Conservation (phyloP, 768 basidiomycete species). For the Tremella yokohamensis region DNA sequence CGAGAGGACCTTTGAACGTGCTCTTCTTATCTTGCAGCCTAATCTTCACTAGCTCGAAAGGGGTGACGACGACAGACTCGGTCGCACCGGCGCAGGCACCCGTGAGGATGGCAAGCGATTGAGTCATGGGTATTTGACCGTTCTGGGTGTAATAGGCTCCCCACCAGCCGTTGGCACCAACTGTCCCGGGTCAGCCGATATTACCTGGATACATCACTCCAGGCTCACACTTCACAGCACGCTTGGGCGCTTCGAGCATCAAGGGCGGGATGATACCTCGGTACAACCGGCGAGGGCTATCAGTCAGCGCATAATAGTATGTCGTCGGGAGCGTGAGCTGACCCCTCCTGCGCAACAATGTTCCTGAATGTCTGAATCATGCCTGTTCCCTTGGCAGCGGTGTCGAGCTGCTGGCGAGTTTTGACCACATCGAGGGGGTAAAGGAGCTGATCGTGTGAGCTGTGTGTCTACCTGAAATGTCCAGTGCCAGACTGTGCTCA, state of each 20-base stretch:
- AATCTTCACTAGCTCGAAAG: conserved; percentile 69
- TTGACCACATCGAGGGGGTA: conserved; percentile 83
- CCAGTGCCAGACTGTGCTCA: neutral
- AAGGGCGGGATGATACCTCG: conserved; percentile 94
- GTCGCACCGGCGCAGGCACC: conserved; percentile 94
- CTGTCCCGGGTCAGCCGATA: conserved; percentile 15
- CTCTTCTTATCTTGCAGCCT: conserved; percentile 90
- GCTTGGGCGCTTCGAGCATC: conserved; percentile 93
- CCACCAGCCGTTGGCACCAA: conserved; percentile 68
- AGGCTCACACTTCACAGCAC: conserved; percentile 73
- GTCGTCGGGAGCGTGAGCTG: conserved; percentile 18
- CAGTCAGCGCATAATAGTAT: conserved; percentile 1
- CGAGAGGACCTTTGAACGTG: conserved; percentile 84
- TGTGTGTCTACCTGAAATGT: neutral
- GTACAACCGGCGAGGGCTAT: conserved; percentile 61
- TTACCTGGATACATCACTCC: neutral
- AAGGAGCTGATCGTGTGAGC: conserved; percentile 22
- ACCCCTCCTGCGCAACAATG: conserved; percentile 92
- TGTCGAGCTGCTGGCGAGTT: conserved; percentile 96
- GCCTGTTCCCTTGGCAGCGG: conserved; percentile 69
- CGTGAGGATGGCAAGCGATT: conserved; percentile 77
- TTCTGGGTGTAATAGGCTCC: conserved; percentile 57
- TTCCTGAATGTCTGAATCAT: conserved; percentile 76
- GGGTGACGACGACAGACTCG: conserved; percentile 83
- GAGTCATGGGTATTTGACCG: conserved; percentile 81